Conservation (phyloP, 1,139 yeast genomes). For the Zygoascus hellenicus region DNA sequence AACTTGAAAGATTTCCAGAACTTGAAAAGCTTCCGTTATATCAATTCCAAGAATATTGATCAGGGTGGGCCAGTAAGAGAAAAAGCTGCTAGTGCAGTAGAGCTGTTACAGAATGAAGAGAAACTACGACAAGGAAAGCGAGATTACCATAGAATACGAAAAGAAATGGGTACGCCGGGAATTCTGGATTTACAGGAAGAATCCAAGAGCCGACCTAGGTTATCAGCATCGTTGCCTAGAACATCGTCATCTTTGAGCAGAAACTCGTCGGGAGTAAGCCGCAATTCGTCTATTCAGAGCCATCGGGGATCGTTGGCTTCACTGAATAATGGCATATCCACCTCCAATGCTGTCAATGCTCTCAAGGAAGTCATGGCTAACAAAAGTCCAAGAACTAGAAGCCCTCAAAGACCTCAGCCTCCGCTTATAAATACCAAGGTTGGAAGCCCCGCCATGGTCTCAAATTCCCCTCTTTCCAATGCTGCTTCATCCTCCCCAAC, state of each 20-base stretch:
- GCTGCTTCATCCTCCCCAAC: too few species aligned
- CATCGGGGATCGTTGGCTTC: background rate
- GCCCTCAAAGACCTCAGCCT: background rate
- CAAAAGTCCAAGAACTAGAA: background rate
- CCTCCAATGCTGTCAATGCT: constrained; percentile 2
- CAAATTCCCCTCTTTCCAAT: too few species aligned
- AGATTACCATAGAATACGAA: constrained; percentile 28
- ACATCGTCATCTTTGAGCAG: constrained; percentile 1
- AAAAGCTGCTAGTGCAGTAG: constrained; percentile 28
- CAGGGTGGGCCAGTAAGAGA: constrained; percentile 31
- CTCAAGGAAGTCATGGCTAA: background rate
- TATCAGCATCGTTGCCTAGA: background rate
- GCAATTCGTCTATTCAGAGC: too few species aligned
- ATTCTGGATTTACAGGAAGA: constrained; percentile 22
- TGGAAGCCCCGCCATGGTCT: too few species aligned
- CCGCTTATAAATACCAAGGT: too few species aligned
- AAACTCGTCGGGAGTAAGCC: background rate
- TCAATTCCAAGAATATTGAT: constrained; percentile 30
- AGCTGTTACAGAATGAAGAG: constrained; percentile 27
- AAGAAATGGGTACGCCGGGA: constrained; percentile 31
- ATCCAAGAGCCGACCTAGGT: constrained; percentile 5
- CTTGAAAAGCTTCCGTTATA: constrained; percentile 42
- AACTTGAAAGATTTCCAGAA: constrained; percentile 76
- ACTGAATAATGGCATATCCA: constrained; percentile 4
- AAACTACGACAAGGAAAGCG: constrained; percentile 29